Conservation (phyloP, 495 filamentous ascomycete genomes). For the Penicillium desertorum region DNA sequence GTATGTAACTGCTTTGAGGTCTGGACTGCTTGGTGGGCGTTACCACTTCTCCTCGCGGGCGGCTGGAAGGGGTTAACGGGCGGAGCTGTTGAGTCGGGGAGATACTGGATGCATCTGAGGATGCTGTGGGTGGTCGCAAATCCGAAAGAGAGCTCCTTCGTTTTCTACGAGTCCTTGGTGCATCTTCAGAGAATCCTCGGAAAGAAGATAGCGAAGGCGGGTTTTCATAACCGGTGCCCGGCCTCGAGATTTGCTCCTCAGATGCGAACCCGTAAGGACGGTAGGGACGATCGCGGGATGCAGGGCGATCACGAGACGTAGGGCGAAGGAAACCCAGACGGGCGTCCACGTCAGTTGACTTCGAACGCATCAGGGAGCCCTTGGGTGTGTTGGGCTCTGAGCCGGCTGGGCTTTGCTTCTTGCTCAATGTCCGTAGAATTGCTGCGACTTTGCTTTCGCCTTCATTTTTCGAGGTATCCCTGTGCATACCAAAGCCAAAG, state of each 20-base stretch:
- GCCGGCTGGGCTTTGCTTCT: constrained; percentile 64
- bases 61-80: constrained; percentile 39
- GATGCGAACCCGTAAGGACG: constrained; percentile 51
- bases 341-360: constrained; percentile 73
- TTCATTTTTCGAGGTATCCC: constrained; percentile 69
- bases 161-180: constrained; percentile 63
- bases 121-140: constrained; percentile 62
- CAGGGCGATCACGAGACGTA: constrained; percentile 62
- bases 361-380: constrained; percentile 67
- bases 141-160: constrained; percentile 91
- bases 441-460: constrained; percentile 69
- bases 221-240: constrained; percentile 48
- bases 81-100: constrained; percentile 39
- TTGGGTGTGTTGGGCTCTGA: constrained; percentile 58
- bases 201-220: constrained; percentile 39
- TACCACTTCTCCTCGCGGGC: constrained; percentile 29
- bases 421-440: constrained; percentile 87
- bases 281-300: constrained; percentile 48
- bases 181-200: constrained; percentile 35
- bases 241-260: constrained; percentile 46
- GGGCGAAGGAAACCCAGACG: constrained; percentile 56
- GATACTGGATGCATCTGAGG: constrained; percentile 35
- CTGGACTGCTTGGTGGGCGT: constrained; percentile 38
- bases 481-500: constrained; percentile 74
- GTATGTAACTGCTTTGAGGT: constrained; percentile 36